Evolutionary conservation across 495 filamentous ascomycete genomes (phyloP), one percentile per base, ranked within the genome.

Genomic region (Copromyces sp.): DNA sequence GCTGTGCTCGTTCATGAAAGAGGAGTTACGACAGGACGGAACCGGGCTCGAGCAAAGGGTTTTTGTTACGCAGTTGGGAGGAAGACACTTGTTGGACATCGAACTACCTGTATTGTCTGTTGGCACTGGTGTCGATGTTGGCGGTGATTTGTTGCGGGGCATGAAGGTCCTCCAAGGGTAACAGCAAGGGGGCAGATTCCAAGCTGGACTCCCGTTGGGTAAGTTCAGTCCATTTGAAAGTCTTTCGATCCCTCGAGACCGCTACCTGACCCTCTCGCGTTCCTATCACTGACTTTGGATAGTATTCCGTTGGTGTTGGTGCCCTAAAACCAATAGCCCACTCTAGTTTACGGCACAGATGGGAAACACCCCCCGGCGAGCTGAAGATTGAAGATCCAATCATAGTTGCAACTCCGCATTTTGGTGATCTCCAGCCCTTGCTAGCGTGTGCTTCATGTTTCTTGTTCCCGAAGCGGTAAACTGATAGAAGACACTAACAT

Each of bases 21-120:
- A 73, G 41, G 77, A 77, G 39, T 61, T 80, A 40, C 69, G 77
- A 24, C 72, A 32, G 9, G 68, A 45, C 32, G 69, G 14, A 12
- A 40, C 41, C 9, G 72, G 71, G 2, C 42, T 75, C 0, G 73
- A 71, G 3, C 44, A 61, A 24, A 74, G 40, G 45, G 76, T 78
- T 17, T 79, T 79, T 41, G 77, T 79, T 4, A 79, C 76, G 69
- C 77, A 79, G 68, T 40, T 79, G 39, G 75, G 77, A 0, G 76
- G 76, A 3, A 77, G 76, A 32, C 76, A 77, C 68, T 39, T 79
- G 68, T 20, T 78, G 73, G 76, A 79, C 69, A 75, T 79, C 45
- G 73, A 75, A 45, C 40, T 79, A 12, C 77, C 77, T 8, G 38
- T 61, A 1, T 72, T 79, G 69, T 38, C 53, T 65, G 53, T 3